Conservation (phyloP, 345 rosid species). For the rapeseed (Brassica napus) region Da-Ae NC_063440.1:15397501-15398000, state of each 20-base stretch:
- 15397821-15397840: slow-evolving; percentile 49
- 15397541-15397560: slow-evolving; percentile 71
- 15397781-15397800: slow-evolving; percentile 46
- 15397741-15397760: slow-evolving; percentile 61
- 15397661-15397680: slow-evolving; percentile 10
- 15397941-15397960: slow-evolving; percentile 5
- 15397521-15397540: slow-evolving; percentile 63
- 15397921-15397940: background rate
- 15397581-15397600: slow-evolving; percentile 45
- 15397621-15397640: slow-evolving; percentile 79
- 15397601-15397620: slow-evolving; percentile 49
- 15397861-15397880: slow-evolving; percentile 62
- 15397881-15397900: slow-evolving; percentile 50
- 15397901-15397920: slow-evolving; percentile 60
- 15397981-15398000: background rate
- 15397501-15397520: slow-evolving; percentile 43
- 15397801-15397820: slow-evolving; percentile 61
- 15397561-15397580: slow-evolving; percentile 53
- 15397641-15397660: slow-evolving; percentile 55
- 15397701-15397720: background rate
- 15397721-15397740: background rate
- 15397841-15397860: slow-evolving; percentile 61
- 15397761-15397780: slow-evolving; percentile 49
- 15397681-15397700: background rate
- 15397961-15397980: slow-evolving; percentile 1